These are phyloP conservation scores for Psophocarpus tetragonolobus DNA, from an alignment of 306 rosid species.

Conservation along the genomic window DNA sequence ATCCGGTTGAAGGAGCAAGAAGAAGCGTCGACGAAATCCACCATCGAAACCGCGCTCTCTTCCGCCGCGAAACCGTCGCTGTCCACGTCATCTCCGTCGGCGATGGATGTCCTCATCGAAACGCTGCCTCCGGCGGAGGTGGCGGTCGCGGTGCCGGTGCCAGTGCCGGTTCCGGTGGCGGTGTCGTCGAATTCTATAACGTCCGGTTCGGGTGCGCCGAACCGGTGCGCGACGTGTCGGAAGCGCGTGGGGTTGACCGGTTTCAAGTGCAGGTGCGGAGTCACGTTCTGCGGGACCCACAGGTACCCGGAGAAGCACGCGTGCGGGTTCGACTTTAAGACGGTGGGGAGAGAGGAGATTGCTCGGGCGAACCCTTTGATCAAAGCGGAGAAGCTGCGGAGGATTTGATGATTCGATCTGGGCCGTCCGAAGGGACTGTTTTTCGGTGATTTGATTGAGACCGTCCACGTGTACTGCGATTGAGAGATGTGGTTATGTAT, in stretches of 20 bases:
- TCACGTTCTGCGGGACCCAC: slow-evolving; percentile 77
- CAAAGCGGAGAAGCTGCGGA: slow-evolving; percentile 65
- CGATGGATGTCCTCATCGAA: background rate
- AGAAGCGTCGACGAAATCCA: slow-evolving; percentile 65
- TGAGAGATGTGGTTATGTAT: background rate
- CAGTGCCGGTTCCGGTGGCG: background rate
- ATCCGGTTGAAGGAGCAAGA: slow-evolving; percentile 54
- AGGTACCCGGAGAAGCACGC: slow-evolving; percentile 84
- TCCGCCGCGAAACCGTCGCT: slow-evolving; percentile 18
- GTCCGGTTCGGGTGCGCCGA: slow-evolving; percentile 33
- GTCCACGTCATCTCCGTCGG: slow-evolving; percentile 15
- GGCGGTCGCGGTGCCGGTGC: background rate
- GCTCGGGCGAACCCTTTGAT: slow-evolving; percentile 78
- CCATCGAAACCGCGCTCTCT: slow-evolving; percentile 66
- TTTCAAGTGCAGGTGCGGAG: slow-evolving; percentile 77
- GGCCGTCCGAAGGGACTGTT: background rate
- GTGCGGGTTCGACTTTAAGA: slow-evolving; percentile 76
- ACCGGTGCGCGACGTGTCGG: slow-evolving; percentile 64
- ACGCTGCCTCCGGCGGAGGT: background rate
- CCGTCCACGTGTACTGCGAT: slow-evolving; percentile 23
- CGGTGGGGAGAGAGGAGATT: slow-evolving; percentile 70
- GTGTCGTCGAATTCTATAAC: background rate
- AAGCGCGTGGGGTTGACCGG: slow-evolving; percentile 84
- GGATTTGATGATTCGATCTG: slow-evolving; percentile 61
- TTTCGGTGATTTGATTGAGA: background rate